Evolutionary conservation across 2,329 filamentous ascomycete species (phyloP).

Genomic region (Clonostachys rhizophaga): DNA sequence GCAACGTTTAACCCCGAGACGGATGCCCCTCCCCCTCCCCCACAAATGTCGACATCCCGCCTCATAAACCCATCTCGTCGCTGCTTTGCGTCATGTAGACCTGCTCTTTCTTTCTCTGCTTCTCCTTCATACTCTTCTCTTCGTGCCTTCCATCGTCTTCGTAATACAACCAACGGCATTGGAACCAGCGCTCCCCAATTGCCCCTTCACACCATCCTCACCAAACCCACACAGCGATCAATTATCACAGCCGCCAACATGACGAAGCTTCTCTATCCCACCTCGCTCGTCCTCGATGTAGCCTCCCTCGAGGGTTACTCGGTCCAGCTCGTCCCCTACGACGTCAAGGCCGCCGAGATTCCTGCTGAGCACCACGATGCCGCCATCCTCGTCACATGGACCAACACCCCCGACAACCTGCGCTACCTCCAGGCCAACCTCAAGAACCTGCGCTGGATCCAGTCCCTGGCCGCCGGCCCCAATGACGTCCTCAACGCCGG

Average conservation of each 20-base stretch:
- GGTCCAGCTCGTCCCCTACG: conserved; percentile 52
- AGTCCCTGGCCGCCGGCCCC: conserved; percentile 61
- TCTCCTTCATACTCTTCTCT: no score
- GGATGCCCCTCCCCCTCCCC: neutral
- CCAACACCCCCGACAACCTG: conserved; percentile 54
- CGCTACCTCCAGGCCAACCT: conserved; percentile 49
- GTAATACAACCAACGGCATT: no score
- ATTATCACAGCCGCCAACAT: neutral
- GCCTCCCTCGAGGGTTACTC: conserved; percentile 53
- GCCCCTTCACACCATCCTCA: no score
- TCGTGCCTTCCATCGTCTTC: no score
- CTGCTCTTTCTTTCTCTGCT: no score
- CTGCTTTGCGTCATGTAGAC: no score
- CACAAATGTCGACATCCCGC: no score
- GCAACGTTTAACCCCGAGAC: neutral
- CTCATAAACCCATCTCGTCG: no score
- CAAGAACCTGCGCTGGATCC: conserved; percentile 58
- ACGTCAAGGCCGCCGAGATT: conserved; percentile 48
- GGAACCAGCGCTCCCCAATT: no score
- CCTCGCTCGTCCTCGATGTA: conserved; percentile 53
- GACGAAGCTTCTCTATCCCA: conserved; percentile 62
- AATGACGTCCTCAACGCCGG: conserved; percentile 61
- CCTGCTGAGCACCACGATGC: conserved; percentile 55
- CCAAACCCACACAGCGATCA: no score
- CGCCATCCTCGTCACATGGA: conserved; percentile 57